A percentile compares a stretch with the other conserved stretches of the same genome.
Conservation (phyloP, 2,329 filamentous ascomycete genomes). For the Hirsutella minnesotensis region DNA sequence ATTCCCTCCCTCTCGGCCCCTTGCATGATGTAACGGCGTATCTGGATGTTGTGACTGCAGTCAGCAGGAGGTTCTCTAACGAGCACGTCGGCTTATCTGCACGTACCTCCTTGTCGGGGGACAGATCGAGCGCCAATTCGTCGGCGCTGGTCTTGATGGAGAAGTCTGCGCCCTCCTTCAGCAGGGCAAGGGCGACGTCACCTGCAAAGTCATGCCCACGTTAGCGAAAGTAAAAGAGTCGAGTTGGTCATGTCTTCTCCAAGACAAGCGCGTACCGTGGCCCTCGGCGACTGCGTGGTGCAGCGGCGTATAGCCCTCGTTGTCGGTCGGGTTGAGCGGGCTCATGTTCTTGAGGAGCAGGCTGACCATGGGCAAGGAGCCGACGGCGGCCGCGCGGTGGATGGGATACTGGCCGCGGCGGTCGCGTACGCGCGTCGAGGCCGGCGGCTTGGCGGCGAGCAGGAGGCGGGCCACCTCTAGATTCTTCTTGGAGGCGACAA, state of each 20-base stretch:
- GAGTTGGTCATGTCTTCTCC: no score
- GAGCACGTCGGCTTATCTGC: not conserved
- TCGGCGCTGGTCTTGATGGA: conserved; percentile 67
- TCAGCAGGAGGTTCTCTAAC: not conserved
- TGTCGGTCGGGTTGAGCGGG: conserved; percentile 73
- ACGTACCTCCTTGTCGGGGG: conserved; percentile 74
- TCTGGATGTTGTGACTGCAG: conserved; percentile 29
- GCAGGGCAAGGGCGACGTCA: conserved; percentile 68
- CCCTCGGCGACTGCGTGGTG: conserved; percentile 78
- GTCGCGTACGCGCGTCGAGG: conserved; percentile 71
- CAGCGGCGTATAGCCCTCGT: conserved; percentile 73
- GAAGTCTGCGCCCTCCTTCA: conserved; percentile 75
- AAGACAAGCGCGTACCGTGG: conserved; percentile 45
- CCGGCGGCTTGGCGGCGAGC: conserved; percentile 55
- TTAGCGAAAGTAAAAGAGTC: no score
- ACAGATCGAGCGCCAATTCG: conserved; percentile 62
- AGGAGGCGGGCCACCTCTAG: conserved; percentile 69
- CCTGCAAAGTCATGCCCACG: conserved; percentile 28
- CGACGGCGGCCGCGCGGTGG: conserved; percentile 83
- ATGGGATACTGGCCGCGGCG: conserved; percentile 80
- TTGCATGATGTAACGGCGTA: conserved; percentile 64
- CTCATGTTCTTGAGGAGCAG: conserved; percentile 66
- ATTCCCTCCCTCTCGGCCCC: conserved; percentile 79
- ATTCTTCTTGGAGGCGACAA: conserved; percentile 81
- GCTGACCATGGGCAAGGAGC: conserved; percentile 77